Percentiles rank a stretch among this genome's conserved stretches.
phyloP scores from a whole-genome alignment of 2,329 filamentous ascomycete genomes.

The Sporothrix inflata region DNA sequence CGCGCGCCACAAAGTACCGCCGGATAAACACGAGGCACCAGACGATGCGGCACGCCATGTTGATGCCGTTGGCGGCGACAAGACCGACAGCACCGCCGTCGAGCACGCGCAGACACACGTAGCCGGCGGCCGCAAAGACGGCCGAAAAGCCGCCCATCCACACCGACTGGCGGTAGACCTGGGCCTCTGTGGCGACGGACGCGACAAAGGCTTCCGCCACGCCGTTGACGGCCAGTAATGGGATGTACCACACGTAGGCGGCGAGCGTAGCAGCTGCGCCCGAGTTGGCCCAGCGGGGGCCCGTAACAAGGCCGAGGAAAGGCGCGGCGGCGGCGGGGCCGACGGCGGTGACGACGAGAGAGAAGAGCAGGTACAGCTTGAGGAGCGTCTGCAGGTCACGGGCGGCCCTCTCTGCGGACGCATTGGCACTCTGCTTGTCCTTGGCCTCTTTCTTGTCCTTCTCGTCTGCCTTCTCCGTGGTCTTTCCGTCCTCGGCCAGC shows the following conservation, averaged over 20 bases:
- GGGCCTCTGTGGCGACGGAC: constrained; percentile 73
- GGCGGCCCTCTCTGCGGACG: constrained; percentile 43
- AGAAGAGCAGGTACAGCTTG: constrained; percentile 73
- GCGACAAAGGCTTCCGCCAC: constrained; percentile 91
- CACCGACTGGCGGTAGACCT: constrained; percentile 76
- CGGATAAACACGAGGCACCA: constrained; percentile 80
- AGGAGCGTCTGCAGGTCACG: constrained; percentile 67
- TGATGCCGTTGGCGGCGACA: constrained; percentile 84
- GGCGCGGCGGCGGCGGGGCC: constrained; percentile 77
- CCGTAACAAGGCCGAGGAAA: constrained; percentile 75
- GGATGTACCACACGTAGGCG: constrained; percentile 89
- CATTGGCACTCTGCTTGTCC: not conserved
- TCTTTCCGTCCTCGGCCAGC: constrained; percentile 48
- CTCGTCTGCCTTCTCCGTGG: not conserved
- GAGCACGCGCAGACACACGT: constrained; percentile 70
- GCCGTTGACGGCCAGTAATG: constrained; percentile 88
- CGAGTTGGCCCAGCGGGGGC: constrained; percentile 72
- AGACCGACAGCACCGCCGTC: constrained; percentile 76
- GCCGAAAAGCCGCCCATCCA: constrained; percentile 85
- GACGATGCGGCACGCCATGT: constrained; percentile 81
- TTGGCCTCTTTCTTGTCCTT: not conserved
- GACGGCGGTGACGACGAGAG: constrained; percentile 67
- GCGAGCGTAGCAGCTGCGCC: constrained; percentile 65
- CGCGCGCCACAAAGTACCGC: constrained; percentile 59
- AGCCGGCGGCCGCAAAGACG: constrained; percentile 75